Percentiles rank a stretch among this genome's conserved stretches.
These are phyloP conservation scores for Xylaria curta DNA, from an alignment of 495 filamentous ascomycete species.

Conservation along the genomic window DNA sequence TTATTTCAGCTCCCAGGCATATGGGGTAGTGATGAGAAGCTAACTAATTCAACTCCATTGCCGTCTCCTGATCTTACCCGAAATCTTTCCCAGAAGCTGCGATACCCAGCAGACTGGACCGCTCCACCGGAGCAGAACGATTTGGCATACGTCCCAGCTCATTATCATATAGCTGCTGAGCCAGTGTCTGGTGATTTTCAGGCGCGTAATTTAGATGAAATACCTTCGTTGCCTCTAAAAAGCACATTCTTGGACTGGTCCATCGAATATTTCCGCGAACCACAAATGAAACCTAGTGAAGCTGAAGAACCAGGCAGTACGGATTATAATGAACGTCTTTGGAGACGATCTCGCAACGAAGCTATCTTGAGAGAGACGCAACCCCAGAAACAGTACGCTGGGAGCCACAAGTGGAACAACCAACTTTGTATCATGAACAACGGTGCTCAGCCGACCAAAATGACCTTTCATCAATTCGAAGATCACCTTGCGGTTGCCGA, in stretches of 20 bases:
- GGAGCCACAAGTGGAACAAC: conserved; percentile 82
- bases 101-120: conserved; percentile 68
- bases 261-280: conserved; percentile 97
- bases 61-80: conserved; percentile 52
- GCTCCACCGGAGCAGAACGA: conserved; percentile 81
- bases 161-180: conserved; percentile 76
- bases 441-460: conserved; percentile 81
- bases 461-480: conserved; percentile 98
- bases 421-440: conserved; percentile 82
- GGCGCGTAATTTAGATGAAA: conserved; percentile 59
- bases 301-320: conserved; percentile 94
- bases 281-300: conserved; percentile 96
- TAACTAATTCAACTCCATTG: conserved; percentile 38
- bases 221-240: conserved; percentile 71
- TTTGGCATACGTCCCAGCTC: conserved; percentile 66
- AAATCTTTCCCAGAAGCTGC: conserved; percentile 43
- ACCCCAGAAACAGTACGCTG: conserved; percentile 85
- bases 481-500: conserved; percentile 94
- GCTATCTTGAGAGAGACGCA: conserved; percentile 89
- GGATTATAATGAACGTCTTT: conserved; percentile 96
- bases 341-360: conserved; percentile 92
- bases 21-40: conserved; percentile 58
- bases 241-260: conserved; percentile 94
- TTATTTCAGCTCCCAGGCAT: conserved; percentile 54
- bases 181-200: conserved; percentile 77